phyloP scores from a whole-genome alignment of 768 basidiomycete genomes.

The Agrocybe chaxingu region DNA sequence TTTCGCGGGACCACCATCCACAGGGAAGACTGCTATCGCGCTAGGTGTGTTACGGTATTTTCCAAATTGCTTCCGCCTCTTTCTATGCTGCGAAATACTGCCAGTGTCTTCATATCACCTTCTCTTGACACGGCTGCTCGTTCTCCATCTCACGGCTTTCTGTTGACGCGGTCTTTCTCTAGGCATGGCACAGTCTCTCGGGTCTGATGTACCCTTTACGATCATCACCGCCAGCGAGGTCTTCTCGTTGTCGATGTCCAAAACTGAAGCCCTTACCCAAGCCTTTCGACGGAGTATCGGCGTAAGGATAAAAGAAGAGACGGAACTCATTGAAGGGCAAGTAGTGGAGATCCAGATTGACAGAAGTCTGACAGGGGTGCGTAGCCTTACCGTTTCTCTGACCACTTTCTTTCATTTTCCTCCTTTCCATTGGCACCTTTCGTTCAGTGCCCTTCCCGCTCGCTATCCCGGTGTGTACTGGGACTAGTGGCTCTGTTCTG shows the following conservation, averaged over 20 bases:
- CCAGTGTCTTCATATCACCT: neutral
- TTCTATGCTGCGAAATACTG: slow-evolving; percentile 10
- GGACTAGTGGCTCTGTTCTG: slow-evolving; percentile 8
- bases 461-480: neutral
- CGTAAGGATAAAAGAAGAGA: slow-evolving; percentile 96
- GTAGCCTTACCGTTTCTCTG: slow-evolving; percentile 16
- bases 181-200: slow-evolving; percentile 97
- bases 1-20: slow-evolving; percentile 96
- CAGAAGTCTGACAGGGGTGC: slow-evolving; percentile 90
- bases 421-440: neutral
- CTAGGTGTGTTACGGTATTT: slow-evolving; percentile 57
- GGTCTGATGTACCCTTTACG: slow-evolving; percentile 94
- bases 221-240: slow-evolving; percentile 98
- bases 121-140: neutral
- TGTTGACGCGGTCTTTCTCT: neutral
- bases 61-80: slow-evolving; percentile 12
- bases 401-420: slow-evolving; percentile 1
- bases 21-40: slow-evolving; percentile 98
- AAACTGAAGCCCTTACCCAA: slow-evolving; percentile 97
- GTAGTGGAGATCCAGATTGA: slow-evolving; percentile 99
- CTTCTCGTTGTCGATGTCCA: slow-evolving; percentile 97
- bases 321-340: slow-evolving; percentile 96
- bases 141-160: neutral
- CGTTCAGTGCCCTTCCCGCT: neutral
- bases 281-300: slow-evolving; percentile 96